Base-by-base conservation (phyloP, 2,329 filamentous ascomycete genomes). In the Cercospora janseana region DNA sequence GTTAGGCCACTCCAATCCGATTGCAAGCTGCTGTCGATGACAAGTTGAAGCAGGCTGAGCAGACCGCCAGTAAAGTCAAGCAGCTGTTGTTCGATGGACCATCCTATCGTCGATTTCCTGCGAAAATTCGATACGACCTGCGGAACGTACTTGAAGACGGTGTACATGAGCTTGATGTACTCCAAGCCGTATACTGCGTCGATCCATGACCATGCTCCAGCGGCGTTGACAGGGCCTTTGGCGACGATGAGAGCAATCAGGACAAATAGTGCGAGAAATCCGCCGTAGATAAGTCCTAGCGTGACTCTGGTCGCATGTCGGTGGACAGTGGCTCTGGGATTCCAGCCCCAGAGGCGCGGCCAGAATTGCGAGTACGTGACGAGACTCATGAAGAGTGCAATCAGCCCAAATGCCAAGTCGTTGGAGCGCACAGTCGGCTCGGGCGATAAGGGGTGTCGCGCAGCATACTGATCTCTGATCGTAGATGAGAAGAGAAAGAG, bases 71-170 rank as follows among this genome's bases (percentile, higher is more conserved):
- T 74, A 52, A 95, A 79, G 66, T 97, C 93, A 7, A 96, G 77
- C 38, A 95, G 73, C 61, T 96, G 91, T 67, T 89, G 85, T 54
- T 74, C 74, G 58, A 96, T 96, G 62, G 82, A 86, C 90, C 92
- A 97, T 28, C 93, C 93, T 15, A 79, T 72, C 1, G 93, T 97
- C 49, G 88, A 94, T 66, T 85, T 80, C 63, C 92, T 89, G 62
- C 83, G 82, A 67, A 86, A 90, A 73, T 97, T 97, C 60, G 86
- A 78, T 63, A 86, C 77, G 28, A 87, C 82, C 75, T 95, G 90
- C 4, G 93, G 93, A 38, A 88, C 83, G 71, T 96, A 97, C 73
- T 98, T 98, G 71, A 95, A 80, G 20, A 96, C 73, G 0, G 92
- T 95, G 58, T 95, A 81, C 47, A 91, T 70, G 26, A 98, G 77